A percentile compares a stretch with the other conserved stretches of the same genome.
Conservation (phyloP, 371 early-diverging fungal species). For the Mucor piriformis region DNA sequence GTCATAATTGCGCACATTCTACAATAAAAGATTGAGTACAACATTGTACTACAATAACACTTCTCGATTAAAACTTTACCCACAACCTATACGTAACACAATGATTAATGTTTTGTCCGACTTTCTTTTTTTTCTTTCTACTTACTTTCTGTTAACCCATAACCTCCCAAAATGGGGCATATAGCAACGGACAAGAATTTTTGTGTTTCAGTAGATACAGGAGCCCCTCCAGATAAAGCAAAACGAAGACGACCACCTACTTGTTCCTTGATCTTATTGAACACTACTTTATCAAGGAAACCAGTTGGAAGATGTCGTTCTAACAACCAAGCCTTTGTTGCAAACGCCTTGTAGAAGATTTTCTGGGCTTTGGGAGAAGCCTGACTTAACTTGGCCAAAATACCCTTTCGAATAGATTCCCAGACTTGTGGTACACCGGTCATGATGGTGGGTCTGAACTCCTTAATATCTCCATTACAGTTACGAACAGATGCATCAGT, state of each 20-base stretch:
- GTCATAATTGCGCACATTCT: conserved; percentile 70
- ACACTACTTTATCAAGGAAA: conserved; percentile 83
- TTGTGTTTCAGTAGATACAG: conserved; percentile 84
- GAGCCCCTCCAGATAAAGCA: conserved; percentile 95
- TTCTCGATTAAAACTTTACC: conserved; percentile 28
- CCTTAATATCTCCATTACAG: conserved; percentile 94
- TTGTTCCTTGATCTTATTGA: conserved; percentile 86
- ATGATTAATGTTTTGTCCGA: not conserved
- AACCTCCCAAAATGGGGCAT: conserved; percentile 89
- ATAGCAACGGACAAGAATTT: conserved; percentile 83
- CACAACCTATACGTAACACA: conserved; percentile 30
- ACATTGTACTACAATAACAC: not conserved
- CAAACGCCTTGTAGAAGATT: conserved; percentile 77
- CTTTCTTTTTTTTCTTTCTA: not conserved
- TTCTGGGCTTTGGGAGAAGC: conserved; percentile 67
- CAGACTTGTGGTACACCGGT: conserved; percentile 93
- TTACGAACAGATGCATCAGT: conserved; percentile 90
- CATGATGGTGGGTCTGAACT: conserved; percentile 90
- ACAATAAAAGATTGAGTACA: not conserved
- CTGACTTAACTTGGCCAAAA: conserved; percentile 70
- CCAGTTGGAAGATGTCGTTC: conserved; percentile 69
- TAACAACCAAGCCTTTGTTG: conserved; percentile 77
- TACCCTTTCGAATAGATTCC: conserved; percentile 91
- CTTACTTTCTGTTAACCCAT: conserved; percentile 67
- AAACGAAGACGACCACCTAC: conserved; percentile 93